phyloP scores from a whole-genome alignment of 2,329 filamentous ascomycete genomes.

The Dissoconium aciculare region DNA sequence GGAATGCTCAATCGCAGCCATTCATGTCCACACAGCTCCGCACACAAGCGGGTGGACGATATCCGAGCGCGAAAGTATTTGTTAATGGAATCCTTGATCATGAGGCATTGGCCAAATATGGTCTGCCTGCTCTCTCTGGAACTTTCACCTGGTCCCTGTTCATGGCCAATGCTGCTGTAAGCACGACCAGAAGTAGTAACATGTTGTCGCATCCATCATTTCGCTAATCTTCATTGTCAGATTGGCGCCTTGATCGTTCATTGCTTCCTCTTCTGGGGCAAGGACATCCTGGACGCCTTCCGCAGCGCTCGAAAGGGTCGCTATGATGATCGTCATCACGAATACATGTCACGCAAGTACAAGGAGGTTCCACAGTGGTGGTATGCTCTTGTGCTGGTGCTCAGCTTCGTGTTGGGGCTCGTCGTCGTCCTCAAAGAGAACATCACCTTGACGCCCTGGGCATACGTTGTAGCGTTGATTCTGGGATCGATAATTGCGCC shows the following conservation, averaged over 20 bases:
- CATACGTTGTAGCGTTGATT: conserved; percentile 18
- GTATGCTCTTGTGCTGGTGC: conserved; percentile 19
- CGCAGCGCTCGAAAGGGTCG: conserved; percentile 31
- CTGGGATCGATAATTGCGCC: conserved; percentile 31
- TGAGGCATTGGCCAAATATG: conserved; percentile 28
- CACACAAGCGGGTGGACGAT: conserved; percentile 24
- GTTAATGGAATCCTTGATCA: conserved; percentile 29
- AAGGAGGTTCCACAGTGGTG: conserved; percentile 33
- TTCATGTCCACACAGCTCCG: conserved; percentile 42
- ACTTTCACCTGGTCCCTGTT: conserved; percentile 34
- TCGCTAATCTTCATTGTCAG: conserved; percentile 3
- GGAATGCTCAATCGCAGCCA: conserved; percentile 33
- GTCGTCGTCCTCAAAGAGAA: conserved; percentile 20
- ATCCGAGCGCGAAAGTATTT: conserved; percentile 29
- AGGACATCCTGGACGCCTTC: conserved; percentile 36
- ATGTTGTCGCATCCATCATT: background rate
- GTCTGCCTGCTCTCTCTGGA: conserved; percentile 35
- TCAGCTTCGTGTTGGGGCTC: conserved; percentile 19
- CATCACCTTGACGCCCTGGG: conserved; percentile 22
- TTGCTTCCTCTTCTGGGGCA: conserved; percentile 41
- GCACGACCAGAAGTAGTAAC: no score
- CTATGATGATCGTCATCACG: conserved; percentile 39
- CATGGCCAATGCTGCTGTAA: conserved; percentile 39
- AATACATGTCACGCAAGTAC: conserved; percentile 38
- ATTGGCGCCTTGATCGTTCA: conserved; percentile 43